phyloP scores from a whole-genome alignment of 2,329 filamentous ascomycete species.

The Ustulina deusta region DNA sequence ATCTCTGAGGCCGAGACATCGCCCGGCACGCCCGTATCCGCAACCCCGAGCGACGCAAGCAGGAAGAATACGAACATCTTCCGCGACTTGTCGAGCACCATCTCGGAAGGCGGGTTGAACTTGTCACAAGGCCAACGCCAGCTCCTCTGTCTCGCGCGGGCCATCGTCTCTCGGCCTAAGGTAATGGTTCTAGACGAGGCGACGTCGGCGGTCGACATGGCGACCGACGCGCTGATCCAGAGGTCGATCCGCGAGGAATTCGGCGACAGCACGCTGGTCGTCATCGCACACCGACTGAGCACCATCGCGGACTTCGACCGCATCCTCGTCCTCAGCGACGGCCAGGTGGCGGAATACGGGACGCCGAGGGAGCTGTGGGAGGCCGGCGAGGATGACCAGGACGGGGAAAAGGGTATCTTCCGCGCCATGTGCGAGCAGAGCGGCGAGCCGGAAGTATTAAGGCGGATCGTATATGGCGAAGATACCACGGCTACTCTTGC shows the following conservation, averaged over 20 bases:
- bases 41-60: slow-evolving; percentile 48
- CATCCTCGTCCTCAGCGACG: slow-evolving; percentile 77
- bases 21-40: slow-evolving; percentile 52
- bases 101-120: slow-evolving; percentile 79
- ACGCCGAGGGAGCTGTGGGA: slow-evolving; percentile 72
- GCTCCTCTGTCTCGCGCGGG: slow-evolving; percentile 78
- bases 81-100: slow-evolving; percentile 68
- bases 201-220: slow-evolving; percentile 82
- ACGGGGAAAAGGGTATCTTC: slow-evolving; percentile 34
- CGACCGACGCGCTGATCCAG: slow-evolving; percentile 80
- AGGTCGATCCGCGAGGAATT: slow-evolving; percentile 79
- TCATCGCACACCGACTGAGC: slow-evolving; percentile 80
- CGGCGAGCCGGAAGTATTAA: slow-evolving; percentile 38
- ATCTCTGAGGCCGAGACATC: slow-evolving; percentile 56
- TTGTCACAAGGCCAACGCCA: slow-evolving; percentile 82
- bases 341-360: slow-evolving; percentile 75
- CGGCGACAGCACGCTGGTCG: slow-evolving; percentile 71
- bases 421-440: slow-evolving; percentile 43
- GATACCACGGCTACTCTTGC: background rate
- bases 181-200: slow-evolving; percentile 86
- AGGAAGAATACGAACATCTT: slow-evolving; percentile 74
- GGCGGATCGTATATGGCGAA: slow-evolving; percentile 38
- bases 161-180: slow-evolving; percentile 77
- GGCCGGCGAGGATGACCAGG: slow-evolving; percentile 10
- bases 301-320: slow-evolving; percentile 83